These are phyloP conservation scores for Mycena metata DNA, from an alignment of 768 basidiomycete species.

Conservation along the genomic window DNA sequence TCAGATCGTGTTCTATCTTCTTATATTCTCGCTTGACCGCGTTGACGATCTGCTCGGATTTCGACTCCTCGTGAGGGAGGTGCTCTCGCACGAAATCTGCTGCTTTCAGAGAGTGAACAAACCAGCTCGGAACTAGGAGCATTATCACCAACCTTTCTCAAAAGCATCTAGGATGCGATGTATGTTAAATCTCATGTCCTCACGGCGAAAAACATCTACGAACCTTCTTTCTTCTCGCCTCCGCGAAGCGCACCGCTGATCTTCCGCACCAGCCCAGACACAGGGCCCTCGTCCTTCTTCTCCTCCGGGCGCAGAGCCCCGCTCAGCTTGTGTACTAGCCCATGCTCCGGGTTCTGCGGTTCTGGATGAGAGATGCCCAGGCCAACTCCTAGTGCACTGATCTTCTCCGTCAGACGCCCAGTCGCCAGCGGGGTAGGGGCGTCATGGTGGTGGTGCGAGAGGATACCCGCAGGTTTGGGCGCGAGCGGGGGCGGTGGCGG, in stretches of 20 bases:
- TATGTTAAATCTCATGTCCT: background rate
- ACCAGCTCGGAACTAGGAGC: background rate
- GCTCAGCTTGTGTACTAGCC: slow-evolving; percentile 25
- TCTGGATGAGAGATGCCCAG: background rate
- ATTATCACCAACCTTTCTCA: slow-evolving; percentile 11
- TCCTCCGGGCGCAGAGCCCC: slow-evolving; percentile 12
- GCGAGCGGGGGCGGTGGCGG: slow-evolving; percentile 19
- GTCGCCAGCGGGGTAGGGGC: background rate
- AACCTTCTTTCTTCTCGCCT: slow-evolving; percentile 23
- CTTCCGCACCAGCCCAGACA: slow-evolving; percentile 16
- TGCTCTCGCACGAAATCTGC: slow-evolving; percentile 15
- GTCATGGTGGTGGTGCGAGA: slow-evolving; percentile 13
- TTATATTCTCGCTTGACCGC: slow-evolving; percentile 13
- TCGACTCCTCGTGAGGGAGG: background rate
- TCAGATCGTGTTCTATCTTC: slow-evolving; percentile 12
- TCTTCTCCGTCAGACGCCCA: slow-evolving; percentile 12
- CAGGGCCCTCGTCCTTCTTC: slow-evolving; percentile 16
- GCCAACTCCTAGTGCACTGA: slow-evolving; percentile 6
- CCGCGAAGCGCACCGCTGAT: slow-evolving; percentile 13
- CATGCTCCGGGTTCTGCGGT: slow-evolving; percentile 19
- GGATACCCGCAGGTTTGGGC: slow-evolving; percentile 24
- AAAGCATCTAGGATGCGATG: background rate
- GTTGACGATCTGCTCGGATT: slow-evolving; percentile 11
- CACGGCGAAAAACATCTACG: background rate
- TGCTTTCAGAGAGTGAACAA: slow-evolving; percentile 6